Evolutionary conservation across 73 alveolate species (phyloP).

Genomic region (Tetrahymena thermophila): DNA sequence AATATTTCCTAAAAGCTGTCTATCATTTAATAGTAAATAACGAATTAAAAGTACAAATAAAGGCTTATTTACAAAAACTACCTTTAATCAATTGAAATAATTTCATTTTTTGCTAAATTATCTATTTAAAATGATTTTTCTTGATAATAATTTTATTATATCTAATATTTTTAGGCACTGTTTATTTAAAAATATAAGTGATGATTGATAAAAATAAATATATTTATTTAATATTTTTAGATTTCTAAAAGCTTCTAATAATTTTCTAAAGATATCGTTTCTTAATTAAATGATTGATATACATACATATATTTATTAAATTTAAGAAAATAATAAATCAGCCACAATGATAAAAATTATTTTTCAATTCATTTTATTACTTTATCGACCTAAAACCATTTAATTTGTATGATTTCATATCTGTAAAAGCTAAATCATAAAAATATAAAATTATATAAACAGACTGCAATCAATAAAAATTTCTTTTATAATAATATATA

Average conservation of each 20-base stretch:
- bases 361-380: too few species aligned
- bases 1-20: not conserved
- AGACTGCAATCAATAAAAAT: too few species aligned
- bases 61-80: not conserved
- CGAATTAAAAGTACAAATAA: not conserved
- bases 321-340: too few species aligned
- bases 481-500: too few species aligned
- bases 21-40: not conserved
- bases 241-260: not conserved
- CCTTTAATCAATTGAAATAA: not conserved
- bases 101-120: not conserved
- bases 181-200: too few species aligned
- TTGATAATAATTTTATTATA: not conserved
- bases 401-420: too few species aligned
- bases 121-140: not conserved
- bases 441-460: too few species aligned
- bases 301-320: too few species aligned
- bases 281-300: too few species aligned
- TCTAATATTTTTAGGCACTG: not conserved
- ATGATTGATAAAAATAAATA: not conserved
- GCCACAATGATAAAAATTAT: too few species aligned
- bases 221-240: not conserved
- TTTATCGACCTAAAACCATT: too few species aligned
- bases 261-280: not conserved
- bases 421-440: too few species aligned